Evolutionary conservation across 805 yeast species (phyloP).

Genomic region (Jamesozyma piceae): DNA sequence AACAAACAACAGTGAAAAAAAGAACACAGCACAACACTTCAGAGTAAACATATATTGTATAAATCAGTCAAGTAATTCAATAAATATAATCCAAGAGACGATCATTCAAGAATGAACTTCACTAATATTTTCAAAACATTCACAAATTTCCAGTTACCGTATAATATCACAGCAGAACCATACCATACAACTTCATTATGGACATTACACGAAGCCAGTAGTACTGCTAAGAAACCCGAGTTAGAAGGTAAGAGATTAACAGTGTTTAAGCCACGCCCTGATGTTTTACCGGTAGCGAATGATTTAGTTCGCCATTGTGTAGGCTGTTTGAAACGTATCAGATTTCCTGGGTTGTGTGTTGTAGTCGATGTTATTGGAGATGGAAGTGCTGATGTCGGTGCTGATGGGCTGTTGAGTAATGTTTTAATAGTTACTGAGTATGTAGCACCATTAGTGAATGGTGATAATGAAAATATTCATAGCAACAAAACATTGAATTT

Average conservation of each 20-base stretch:
- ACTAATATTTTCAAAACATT: constrained; percentile 24
- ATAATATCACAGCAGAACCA: constrained; percentile 18
- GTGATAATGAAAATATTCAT: neutral
- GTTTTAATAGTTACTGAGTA: constrained; percentile 3
- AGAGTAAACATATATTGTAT: too few relatives aligned
- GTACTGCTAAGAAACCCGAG: constrained; percentile 18
- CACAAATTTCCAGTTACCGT: constrained; percentile 28
- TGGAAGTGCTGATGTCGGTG: neutral
- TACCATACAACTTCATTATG: constrained; percentile 19
- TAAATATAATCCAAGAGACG: too few relatives aligned
- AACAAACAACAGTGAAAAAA: too few relatives aligned
- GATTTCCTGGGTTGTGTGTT: neutral
- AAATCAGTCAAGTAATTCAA: too few relatives aligned
- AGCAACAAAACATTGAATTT: neutral
- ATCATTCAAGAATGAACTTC: constrained; percentile 27
- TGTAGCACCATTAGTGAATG: constrained; percentile 3
- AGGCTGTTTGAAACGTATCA: neutral
- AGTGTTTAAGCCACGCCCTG: constrained; percentile 17
- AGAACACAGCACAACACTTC: too few relatives aligned
- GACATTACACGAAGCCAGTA: constrained; percentile 15
- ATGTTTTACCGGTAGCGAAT: neutral
- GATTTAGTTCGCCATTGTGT: neutral
- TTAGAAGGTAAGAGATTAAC: constrained; percentile 10
- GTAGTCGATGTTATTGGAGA: constrained; percentile 1
- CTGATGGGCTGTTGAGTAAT: neutral